Base-by-base conservation (phyloP, 305 asterid genomes). In the Solanum aculeatissimum region DNA sequence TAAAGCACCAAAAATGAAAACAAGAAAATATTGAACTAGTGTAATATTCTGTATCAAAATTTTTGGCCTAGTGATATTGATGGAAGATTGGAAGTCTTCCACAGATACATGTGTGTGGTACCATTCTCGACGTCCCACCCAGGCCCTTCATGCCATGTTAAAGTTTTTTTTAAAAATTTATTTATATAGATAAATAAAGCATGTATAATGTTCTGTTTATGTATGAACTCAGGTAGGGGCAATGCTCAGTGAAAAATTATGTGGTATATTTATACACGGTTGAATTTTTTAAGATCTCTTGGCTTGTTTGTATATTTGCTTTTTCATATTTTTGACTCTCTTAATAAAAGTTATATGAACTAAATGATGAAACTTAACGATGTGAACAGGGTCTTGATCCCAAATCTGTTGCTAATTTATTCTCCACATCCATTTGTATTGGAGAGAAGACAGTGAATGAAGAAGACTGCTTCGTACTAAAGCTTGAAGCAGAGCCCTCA, bases 321-420 rank as follows among this genome's bases (percentile, higher is more conserved):
- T 3, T 55, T 19, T 21, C 32, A 58, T 58, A 58, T 21, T 58
- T 57, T 57, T 58, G 8, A 21, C 1, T 58, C 1, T 10, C 16
- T 12, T 4, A 10, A 21, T 58, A 11, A 58, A 58, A 58, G 1
- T 4, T 21, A 32, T 21, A 58, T 58, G 66, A 77, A 77, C 82
- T 51, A 77, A 77, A 4, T 51, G 63, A 27, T 77, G 47, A 55
- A 77, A 51, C 49, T 25, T 16, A 19, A 29, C 6, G 27, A 18
- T 18, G 19, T 51, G n/a, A 69, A 71, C 90, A 94, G 98, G 99
- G 99, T 40, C 97, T 94, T 70, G 98, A 96, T 91, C 99, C 99
- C 25, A 90, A 94, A 83, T 92, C 93, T 7, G 93, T 97, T 4
- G 99, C 99, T 8, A 93, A 93, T 74, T 83, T 96, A 62, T 95